Conservation (phyloP, 805 yeast species). For the Blastobotrys parvus region DNA sequence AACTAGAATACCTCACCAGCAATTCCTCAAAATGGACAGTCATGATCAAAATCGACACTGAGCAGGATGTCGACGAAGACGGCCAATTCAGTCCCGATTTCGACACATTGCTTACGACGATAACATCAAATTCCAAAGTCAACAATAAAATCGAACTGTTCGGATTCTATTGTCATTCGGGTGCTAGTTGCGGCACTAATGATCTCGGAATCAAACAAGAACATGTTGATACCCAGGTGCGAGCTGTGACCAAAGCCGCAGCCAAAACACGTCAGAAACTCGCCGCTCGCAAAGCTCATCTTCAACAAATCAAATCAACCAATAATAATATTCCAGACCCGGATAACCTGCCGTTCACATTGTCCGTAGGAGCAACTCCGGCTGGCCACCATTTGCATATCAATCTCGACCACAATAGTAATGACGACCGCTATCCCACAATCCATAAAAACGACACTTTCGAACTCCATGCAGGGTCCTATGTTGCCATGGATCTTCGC, state of each 20-base stretch:
- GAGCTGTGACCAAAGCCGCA: slow-evolving; percentile 46
- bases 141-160: slow-evolving; percentile 25
- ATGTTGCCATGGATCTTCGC: slow-evolving; percentile 62
- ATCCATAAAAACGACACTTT: slow-evolving; percentile 44
- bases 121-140: not conserved
- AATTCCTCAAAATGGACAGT: slow-evolving; percentile 41
- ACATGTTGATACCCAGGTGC: slow-evolving; percentile 45
- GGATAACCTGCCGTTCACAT: slow-evolving; percentile 27
- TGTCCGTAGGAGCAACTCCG: slow-evolving; percentile 77
- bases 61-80: slow-evolving; percentile 42
- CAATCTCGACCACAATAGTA: not conserved
- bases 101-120: not conserved
- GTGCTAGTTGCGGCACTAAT: slow-evolving; percentile 53
- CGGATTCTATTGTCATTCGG: slow-evolving; percentile 75
- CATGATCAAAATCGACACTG: slow-evolving; percentile 60
- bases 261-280: slow-evolving; percentile 26
- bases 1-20: slow-evolving; percentile 39
- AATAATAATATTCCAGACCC: slow-evolving; percentile 8
- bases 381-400: slow-evolving; percentile 50
- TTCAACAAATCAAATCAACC: slow-evolving; percentile 34
- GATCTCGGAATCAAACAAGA: slow-evolving; percentile 38
- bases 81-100: not conserved
- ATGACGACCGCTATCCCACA: slow-evolving; percentile 19
- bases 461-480: slow-evolving; percentile 75
- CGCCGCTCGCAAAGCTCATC: slow-evolving; percentile 36